Evolutionary conservation across 768 basidiomycete species (phyloP).

Genomic region (Polyporus arcularius): DNA sequence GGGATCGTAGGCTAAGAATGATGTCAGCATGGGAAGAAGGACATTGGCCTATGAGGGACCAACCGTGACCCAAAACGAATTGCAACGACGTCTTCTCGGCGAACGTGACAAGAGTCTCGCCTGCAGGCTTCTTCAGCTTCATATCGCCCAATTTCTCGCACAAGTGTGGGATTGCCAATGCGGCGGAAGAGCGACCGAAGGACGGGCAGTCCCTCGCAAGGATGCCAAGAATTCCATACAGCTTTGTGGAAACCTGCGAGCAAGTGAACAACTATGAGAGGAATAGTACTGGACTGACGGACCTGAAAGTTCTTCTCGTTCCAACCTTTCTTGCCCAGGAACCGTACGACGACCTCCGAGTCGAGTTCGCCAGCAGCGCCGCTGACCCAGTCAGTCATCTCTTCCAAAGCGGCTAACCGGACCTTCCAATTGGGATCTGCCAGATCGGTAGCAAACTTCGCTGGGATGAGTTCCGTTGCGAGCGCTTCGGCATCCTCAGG

Average conservation of each 20-base stretch:
- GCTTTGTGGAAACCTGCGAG: conserved; percentile 81
- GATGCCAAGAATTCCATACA: conserved; percentile 74
- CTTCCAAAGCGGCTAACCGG: conserved; percentile 83
- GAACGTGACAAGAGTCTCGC: conserved; percentile 80
- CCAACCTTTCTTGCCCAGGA: conserved; percentile 92
- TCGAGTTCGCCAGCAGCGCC: conserved; percentile 66
- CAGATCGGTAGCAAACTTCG: conserved; percentile 67
- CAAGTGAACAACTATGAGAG: not conserved
- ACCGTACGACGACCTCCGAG: conserved; percentile 85
- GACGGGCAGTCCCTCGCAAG: conserved; percentile 80
- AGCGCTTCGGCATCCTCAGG: conserved; percentile 90
- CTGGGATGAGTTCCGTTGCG: conserved; percentile 72
- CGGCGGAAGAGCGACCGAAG: conserved; percentile 84
- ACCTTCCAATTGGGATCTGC: conserved; percentile 94
- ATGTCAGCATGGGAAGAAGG: not conserved
- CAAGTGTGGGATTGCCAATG: conserved; percentile 78
- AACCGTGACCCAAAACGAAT: conserved; percentile 92
- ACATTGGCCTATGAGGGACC: conserved; percentile 23
- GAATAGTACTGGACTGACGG: not conserved
- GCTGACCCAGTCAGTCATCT: conserved; percentile 83
- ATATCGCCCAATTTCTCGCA: conserved; percentile 94
- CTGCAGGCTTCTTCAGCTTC: conserved; percentile 96
- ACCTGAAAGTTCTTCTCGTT: conserved; percentile 99
- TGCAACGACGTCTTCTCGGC: conserved; percentile 93
- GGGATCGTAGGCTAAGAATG: conserved; percentile 74